phyloP scores from a whole-genome alignment of 148 eudicot genomes.

The Amaranthus palmeri region DNA sequence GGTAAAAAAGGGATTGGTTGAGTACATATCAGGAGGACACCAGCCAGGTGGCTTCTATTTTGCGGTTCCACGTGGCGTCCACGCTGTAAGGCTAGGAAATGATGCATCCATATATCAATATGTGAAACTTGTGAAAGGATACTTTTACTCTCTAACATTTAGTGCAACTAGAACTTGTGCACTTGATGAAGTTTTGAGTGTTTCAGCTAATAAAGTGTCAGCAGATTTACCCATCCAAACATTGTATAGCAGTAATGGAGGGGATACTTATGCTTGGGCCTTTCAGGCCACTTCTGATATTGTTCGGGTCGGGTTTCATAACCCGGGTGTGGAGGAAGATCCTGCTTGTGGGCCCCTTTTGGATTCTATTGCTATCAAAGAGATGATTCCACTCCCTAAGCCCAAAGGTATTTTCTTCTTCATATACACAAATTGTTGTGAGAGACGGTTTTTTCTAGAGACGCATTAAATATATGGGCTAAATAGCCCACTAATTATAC shows the following conservation, averaged over 20 bases:
- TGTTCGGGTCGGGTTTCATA: slow-evolving; percentile 51
- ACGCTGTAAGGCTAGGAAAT: slow-evolving; percentile 69
- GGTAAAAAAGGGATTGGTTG: slow-evolving; percentile 66
- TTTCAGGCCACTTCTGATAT: slow-evolving; percentile 36
- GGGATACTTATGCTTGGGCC: slow-evolving; percentile 76
- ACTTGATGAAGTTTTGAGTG: slow-evolving; percentile 67
- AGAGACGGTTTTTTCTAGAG: no score
- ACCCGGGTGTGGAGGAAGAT: slow-evolving; percentile 66
- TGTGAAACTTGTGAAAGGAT: slow-evolving; percentile 37
- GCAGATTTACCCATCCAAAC: slow-evolving; percentile 70
- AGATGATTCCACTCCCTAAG: slow-evolving; percentile 27
- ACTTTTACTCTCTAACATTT: slow-evolving; percentile 55
- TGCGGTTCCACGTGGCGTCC: slow-evolving; percentile 52
- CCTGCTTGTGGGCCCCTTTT: slow-evolving; percentile 74
- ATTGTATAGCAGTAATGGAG: slow-evolving; percentile 61
- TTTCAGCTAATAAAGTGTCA: slow-evolving; percentile 31
- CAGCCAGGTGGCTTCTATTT: slow-evolving; percentile 76
- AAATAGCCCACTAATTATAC: no score
- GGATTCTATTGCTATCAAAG: slow-evolving; percentile 67
- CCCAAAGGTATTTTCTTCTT: slow-evolving; percentile 35
- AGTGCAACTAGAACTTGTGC: slow-evolving; percentile 85
- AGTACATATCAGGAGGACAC: slow-evolving; percentile 75
- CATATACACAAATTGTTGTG: no score
- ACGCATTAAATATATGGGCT: no score
- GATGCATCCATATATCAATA: slow-evolving; percentile 58